Conservation (phyloP, 257 asterid genomes). For the Marsdenia floribunda region DNA sequence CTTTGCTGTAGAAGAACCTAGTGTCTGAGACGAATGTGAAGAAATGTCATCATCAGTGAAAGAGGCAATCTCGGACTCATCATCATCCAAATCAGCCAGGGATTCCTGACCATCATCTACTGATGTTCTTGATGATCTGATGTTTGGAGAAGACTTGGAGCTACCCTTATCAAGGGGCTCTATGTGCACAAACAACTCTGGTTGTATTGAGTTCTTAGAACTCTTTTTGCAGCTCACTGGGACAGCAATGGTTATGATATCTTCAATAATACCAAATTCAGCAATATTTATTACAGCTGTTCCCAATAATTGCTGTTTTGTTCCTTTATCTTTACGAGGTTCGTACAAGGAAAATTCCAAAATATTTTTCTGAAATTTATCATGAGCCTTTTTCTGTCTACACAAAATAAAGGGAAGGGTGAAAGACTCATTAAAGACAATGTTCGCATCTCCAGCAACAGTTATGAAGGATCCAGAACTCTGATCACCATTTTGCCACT, state of each 20-base stretch:
- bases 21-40: constrained; percentile 65
- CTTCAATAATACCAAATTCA: constrained; percentile 60
- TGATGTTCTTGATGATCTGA: constrained; percentile 46
- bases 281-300: constrained; percentile 64
- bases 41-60: constrained; percentile 68
- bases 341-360: constrained; percentile 64
- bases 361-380: constrained; percentile 54
- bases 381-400: constrained; percentile 41
- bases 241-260: constrained; percentile 33
- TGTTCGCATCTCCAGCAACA: constrained; percentile 53
- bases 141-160: constrained; percentile 57
- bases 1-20: constrained; percentile 43
- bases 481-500: constrained; percentile 60
- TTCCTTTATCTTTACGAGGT: constrained; percentile 68
- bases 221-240: constrained; percentile 65
- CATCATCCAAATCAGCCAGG: constrained; percentile 29
- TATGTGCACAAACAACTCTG: constrained; percentile 49
- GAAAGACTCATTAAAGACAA: constrained; percentile 61
- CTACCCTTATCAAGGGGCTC: constrained; percentile 58
- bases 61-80: constrained; percentile 42
- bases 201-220: constrained; percentile 37
- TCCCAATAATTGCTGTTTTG: constrained; percentile 58
- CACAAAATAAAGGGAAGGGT: constrained; percentile 43
- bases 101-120: constrained; percentile 59
- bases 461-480: constrained; percentile 57